Conservation (phyloP, 495 filamentous ascomycete species). For the Parachaetomium inaequale region DNA sequence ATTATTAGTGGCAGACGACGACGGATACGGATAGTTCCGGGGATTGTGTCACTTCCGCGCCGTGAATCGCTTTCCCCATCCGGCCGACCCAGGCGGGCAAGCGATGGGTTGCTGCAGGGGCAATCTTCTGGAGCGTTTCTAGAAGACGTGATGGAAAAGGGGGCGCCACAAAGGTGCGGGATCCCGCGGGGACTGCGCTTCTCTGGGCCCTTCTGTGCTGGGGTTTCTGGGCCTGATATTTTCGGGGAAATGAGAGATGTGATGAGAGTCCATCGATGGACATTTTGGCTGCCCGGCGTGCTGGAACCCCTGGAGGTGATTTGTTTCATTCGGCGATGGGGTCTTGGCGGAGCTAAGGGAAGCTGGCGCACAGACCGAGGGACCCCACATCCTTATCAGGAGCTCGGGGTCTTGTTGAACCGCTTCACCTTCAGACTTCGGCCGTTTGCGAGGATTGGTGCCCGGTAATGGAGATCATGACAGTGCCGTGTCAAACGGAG, state of each 20-base stretch:
- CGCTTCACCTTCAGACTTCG: not conserved
- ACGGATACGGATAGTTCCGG: not conserved
- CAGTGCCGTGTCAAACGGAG: not conserved
- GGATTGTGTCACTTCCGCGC: not conserved
- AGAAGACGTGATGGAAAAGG: constrained; percentile 5
- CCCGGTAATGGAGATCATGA: not conserved
- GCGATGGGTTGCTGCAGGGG: not conserved
- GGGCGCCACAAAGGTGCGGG: constrained; percentile 10
- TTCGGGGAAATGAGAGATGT: constrained; percentile 9
- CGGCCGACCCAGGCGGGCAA: not conserved
- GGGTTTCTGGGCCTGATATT: not conserved
- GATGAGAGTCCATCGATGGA: not conserved
- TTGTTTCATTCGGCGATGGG: constrained; percentile 3
- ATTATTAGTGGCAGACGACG: not conserved
- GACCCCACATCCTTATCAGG: not conserved
- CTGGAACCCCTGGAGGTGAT: constrained; percentile 1
- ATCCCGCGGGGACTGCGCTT: not conserved
- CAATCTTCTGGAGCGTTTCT: constrained; percentile 3
- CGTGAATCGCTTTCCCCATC: not conserved
- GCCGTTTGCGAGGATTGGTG: not conserved
- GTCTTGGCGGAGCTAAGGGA: not conserved
- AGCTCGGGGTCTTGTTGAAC: too few relatives aligned
- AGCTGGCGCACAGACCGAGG: not conserved
- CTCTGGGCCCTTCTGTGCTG: not conserved
- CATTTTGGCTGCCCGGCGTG: not conserved